These are phyloP conservation scores for Irpex sp. DNA, from an alignment of 1,284 basidiomycete genomes.

Conservation along the genomic window DNA sequence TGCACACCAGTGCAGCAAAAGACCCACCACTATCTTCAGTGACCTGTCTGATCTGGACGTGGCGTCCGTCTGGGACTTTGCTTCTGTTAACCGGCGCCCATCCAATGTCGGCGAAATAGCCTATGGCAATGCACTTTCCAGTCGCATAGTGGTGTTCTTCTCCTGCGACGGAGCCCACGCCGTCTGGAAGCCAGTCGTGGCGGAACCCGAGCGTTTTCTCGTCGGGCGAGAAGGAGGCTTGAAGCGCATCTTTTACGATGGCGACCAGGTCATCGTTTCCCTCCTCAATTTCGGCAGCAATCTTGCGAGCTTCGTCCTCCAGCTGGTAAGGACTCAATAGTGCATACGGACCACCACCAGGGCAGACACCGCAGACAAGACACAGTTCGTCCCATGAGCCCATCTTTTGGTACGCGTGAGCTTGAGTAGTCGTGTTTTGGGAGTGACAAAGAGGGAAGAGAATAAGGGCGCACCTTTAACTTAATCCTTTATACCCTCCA, in stretches of 20 bases:
- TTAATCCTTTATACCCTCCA: background rate
- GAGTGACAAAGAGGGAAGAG: background rate
- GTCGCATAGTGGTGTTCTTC: background rate
- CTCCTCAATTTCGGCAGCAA: constrained; percentile 2
- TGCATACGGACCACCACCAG: background rate
- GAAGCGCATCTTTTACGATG: constrained; percentile 1
- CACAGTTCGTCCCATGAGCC: constrained; percentile 12
- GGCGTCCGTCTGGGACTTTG: background rate
- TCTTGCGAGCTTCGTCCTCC: constrained; percentile 1
- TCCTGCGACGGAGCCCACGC: background rate
- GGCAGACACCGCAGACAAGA: constrained; percentile 4
- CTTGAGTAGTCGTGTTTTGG: background rate
- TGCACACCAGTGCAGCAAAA: background rate
- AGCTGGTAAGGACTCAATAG: background rate
- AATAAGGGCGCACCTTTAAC: background rate
- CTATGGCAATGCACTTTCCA: constrained; percentile 3
- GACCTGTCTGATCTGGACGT: constrained; percentile 6
- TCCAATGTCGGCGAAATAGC: constrained; percentile 3
- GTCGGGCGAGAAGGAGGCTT: background rate
- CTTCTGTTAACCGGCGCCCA: background rate
- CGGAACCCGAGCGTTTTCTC: background rate
- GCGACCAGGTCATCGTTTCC: background rate
- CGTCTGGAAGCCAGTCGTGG: constrained; percentile 5
- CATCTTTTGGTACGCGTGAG: background rate
- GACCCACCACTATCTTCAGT: background rate